Conservation (phyloP, 2,329 filamentous ascomycete species). For the Colletotrichum cuscutae region DNA sequence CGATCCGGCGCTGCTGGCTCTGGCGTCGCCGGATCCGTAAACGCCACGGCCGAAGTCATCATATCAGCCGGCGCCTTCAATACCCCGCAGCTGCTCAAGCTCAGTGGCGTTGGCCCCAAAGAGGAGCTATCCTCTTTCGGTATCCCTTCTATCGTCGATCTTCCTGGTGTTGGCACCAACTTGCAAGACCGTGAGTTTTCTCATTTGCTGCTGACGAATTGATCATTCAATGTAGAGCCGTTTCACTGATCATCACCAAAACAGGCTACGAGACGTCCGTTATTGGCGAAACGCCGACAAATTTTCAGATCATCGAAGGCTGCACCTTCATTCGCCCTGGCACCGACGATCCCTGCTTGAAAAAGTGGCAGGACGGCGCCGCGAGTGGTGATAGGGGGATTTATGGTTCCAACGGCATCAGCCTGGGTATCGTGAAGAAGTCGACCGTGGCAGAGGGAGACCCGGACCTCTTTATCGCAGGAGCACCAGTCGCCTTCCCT, state of each 20-base stretch:
- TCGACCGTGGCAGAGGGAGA: constrained; percentile 41
- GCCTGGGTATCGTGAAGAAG: constrained; percentile 43
- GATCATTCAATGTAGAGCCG: neutral
- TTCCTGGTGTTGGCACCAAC: constrained; percentile 72
- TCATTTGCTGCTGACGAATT: neutral
- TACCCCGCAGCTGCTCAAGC: constrained; percentile 57
- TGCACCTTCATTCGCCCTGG: constrained; percentile 43
- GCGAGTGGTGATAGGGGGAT: constrained; percentile 38
- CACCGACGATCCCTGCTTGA: constrained; percentile 46
- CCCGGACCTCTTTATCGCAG: constrained; percentile 45
- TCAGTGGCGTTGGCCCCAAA: constrained; percentile 56
- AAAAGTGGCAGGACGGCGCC: constrained; percentile 42
- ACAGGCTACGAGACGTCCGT: constrained; percentile 39
- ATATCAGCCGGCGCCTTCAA: constrained; percentile 59
- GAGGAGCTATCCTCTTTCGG: constrained; percentile 50
- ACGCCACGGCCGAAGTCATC: constrained; percentile 57
- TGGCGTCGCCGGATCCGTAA: constrained; percentile 39
- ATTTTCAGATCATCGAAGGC: constrained; percentile 42
- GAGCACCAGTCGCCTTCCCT: constrained; percentile 40
- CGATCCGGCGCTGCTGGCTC: constrained; percentile 42
- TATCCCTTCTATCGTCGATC: constrained; percentile 64
- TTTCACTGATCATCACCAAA: neutral
- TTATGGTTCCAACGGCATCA: constrained; percentile 48
- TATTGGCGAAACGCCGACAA: constrained; percentile 36
- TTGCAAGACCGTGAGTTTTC: constrained; percentile 39